Conservation (phyloP, 768 basidiomycete species). For the Boletus rubropictus region DNA sequence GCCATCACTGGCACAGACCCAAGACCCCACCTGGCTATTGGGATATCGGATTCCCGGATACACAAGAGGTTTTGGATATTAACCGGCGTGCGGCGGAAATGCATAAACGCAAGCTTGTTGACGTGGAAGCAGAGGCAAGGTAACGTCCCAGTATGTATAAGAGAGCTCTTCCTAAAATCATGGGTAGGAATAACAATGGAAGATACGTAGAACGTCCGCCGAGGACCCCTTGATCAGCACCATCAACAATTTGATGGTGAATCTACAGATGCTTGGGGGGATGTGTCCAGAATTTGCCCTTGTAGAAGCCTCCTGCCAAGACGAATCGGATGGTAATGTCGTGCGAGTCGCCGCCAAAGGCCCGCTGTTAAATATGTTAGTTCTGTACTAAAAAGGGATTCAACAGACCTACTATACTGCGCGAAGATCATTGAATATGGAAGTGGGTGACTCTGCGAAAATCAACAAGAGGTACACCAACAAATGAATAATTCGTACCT, state of each 20-base stretch:
- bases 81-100: constrained; percentile 70
- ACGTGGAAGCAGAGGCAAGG: constrained; percentile 56
- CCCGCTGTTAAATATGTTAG: constrained; percentile 32
- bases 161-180: background rate
- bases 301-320: constrained; percentile 43
- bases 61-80: constrained; percentile 73
- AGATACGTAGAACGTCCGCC: constrained; percentile 25
- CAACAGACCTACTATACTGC: constrained; percentile 43
- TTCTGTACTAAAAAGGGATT: background rate
- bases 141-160: constrained; percentile 26
- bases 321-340: constrained; percentile 55
- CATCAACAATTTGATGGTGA: constrained; percentile 2
- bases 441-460: constrained; percentile 47
- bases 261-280: constrained; percentile 29
- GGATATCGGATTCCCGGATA: constrained; percentile 85
- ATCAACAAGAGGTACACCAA: background rate
- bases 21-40: constrained; percentile 85
- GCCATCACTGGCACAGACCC: constrained; percentile 62
- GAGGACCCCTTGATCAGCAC: constrained; percentile 11
- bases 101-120: constrained; percentile 56
- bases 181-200: constrained; percentile 17
- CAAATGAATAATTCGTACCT: constrained; percentile 9
- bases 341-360: constrained; percentile 44
- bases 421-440: constrained; percentile 48
- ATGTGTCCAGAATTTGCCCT: constrained; percentile 46